Evolutionary conservation across 345 rosid species (phyloP).

Genomic region (Eucalyptus paniculata): DNA sequence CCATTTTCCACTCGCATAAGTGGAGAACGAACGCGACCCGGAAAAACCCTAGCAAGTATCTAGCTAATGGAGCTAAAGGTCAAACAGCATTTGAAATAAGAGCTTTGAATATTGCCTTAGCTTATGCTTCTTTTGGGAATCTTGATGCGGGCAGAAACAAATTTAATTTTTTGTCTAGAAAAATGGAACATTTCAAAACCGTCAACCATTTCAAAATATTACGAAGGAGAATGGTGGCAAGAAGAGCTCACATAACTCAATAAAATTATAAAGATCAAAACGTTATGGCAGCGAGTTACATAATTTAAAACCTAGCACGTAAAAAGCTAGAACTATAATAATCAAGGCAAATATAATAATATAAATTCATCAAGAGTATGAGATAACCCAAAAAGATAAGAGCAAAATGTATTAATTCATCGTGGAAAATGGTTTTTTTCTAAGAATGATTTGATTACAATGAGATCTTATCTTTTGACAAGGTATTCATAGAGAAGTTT

Average conservation of each 20-base stretch:
- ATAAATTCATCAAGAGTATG: background rate
- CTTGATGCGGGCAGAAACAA: background rate
- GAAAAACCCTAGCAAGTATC: background rate
- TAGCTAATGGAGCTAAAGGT: background rate
- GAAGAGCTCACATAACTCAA: background rate
- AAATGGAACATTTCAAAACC: background rate
- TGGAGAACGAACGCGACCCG: background rate
- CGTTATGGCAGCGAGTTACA: background rate
- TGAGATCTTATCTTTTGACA: background rate
- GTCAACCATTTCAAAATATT: background rate
- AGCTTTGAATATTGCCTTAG: background rate
- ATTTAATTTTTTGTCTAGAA: background rate
- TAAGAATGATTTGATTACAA: background rate
- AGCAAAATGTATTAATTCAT: background rate
- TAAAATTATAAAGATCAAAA: background rate
- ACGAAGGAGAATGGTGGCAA: background rate
- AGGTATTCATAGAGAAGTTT: background rate
- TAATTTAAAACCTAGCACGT: background rate
- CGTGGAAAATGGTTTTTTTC: background rate
- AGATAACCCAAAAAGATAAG: background rate
- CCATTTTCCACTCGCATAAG: background rate
- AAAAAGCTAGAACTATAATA: no score
- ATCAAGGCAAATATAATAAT: background rate
- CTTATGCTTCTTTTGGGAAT: background rate
- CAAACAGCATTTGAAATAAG: background rate